A percentile compares a stretch with the other conserved stretches of the same genome.
These are phyloP conservation scores for Fusarium sp. DNA, from an alignment of 2,329 filamentous ascomycete genomes.

Conservation along the genomic window DNA sequence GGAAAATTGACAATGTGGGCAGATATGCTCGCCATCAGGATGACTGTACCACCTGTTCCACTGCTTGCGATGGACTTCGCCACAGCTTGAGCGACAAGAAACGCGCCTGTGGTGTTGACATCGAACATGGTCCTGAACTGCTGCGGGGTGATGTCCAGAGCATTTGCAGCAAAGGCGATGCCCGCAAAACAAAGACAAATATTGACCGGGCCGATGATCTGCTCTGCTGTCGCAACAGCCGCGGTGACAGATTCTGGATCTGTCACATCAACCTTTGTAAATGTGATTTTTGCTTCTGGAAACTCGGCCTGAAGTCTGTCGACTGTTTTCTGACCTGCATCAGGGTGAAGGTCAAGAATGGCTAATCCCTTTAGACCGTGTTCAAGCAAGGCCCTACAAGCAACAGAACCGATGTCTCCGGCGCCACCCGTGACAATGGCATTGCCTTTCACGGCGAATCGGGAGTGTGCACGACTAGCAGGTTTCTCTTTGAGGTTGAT, in stretches of 20 bases:
- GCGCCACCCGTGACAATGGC: conserved; percentile 19
- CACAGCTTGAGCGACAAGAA: conserved; percentile 75
- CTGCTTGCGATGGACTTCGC: conserved; percentile 52
- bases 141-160: conserved; percentile 68
- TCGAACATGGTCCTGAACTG: conserved; percentile 76
- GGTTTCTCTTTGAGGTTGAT: fast-evolving
- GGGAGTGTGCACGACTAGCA: neutral
- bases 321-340: neutral
- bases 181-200: conserved; percentile 28
- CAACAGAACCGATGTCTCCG: conserved; percentile 17
- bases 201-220: neutral
- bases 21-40: conserved; percentile 76
- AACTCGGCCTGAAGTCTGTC: conserved; percentile 1
- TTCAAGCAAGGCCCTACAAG: conserved; percentile 20
- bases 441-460: conserved; percentile 3
- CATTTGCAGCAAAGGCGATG: conserved; percentile 59
- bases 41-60: conserved; percentile 71
- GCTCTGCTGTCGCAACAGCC: neutral
- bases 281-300: conserved; percentile 4
- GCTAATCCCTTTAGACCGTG: conserved; percentile 14
- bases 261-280: conserved; percentile 20
- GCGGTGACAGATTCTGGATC: neutral
- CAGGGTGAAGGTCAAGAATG: conserved; percentile 18
- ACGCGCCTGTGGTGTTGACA: conserved; percentile 78
- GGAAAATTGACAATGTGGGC: conserved; percentile 78